These are phyloP conservation scores for Lactarius sanguifluus DNA, from an alignment of 768 basidiomycete species.

Conservation along the genomic window DNA sequence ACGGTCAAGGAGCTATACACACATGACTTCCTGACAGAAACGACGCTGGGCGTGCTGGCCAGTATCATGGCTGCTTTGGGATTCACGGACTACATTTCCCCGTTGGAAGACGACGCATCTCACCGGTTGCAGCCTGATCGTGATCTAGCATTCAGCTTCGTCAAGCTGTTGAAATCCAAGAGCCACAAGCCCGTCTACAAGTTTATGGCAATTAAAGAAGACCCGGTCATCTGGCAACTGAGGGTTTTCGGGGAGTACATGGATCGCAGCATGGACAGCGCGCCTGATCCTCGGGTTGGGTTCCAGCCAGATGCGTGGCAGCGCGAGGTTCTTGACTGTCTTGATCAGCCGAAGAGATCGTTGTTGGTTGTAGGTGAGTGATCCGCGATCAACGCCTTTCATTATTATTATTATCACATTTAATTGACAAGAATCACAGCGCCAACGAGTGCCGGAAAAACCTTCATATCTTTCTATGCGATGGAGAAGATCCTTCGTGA, in stretches of 20 bases:
- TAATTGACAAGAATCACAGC: conserved; percentile 38
- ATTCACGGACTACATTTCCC: conserved; percentile 42
- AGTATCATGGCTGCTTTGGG: conserved; percentile 48
- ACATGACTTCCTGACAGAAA: conserved; percentile 39
- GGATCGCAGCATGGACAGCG: conserved; percentile 70
- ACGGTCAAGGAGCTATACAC: conserved; percentile 48
- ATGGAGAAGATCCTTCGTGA: conserved; percentile 66
- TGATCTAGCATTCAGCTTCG: conserved; percentile 50
- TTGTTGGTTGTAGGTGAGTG: conserved; percentile 63
- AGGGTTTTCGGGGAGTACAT: conserved; percentile 69
- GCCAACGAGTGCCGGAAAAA: conserved; percentile 73
- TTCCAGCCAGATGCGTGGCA: conserved; percentile 77
- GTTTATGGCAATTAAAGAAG: conserved; percentile 57
- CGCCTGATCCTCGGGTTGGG: conserved; percentile 53
- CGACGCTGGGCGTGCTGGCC: conserved; percentile 40
- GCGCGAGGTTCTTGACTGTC: conserved; percentile 58
- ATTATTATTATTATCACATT: neutral
- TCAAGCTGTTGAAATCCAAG: conserved; percentile 53
- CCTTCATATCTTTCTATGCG: conserved; percentile 75
- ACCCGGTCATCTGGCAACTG: conserved; percentile 65
- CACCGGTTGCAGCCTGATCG: conserved; percentile 30
- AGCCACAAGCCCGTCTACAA: conserved; percentile 41
- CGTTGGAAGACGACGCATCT: conserved; percentile 31
- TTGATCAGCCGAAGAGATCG: conserved; percentile 54
- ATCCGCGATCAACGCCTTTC: neutral